Base-by-base conservation (phyloP, 176 grass and related monocot species). In the Guadua angustifolia region DNA sequence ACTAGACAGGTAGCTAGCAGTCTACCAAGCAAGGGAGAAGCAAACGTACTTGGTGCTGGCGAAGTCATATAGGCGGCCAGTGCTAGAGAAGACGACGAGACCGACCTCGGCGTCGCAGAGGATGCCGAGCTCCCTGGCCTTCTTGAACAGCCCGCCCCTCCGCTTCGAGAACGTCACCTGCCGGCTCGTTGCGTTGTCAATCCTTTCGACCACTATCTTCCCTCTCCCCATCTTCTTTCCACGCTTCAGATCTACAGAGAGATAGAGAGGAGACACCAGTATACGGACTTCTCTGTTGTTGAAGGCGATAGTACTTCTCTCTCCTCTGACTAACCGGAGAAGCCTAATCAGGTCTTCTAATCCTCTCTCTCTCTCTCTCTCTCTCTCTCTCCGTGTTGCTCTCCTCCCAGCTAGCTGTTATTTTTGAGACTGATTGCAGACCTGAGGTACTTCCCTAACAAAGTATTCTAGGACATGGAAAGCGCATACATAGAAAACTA, bases 91-190 rank as follows among this genome's bases (percentile, higher is more conserved):
- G 90, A 95, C 66, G 46, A 83, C 21, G 67, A 95, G 90, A 38
- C 93, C 90, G 21, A 95, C 90, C 75, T 95, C 88, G 9, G 90
- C 93, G 22, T 95, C 90, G 42, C 93, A 92, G 78, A 95, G 93
- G 82, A 95, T 90, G 71, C 85, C 83, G 42, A 95, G 88, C 78
- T 95, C 93, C 64, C 69, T 95, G 46, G 90, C 85, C 71, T 95
- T 95, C 82, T 95, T 95, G 62, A 92, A 75, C 73, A 94, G 72
- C 49, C 93, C 90, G 36, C 77, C 78, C 73, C 87, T 79, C 49
- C 89, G 78, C 81, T 94, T 94, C 5, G 89, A 94, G 82, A 94
- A 94, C 12, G 89, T 94, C 42, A 94, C 87, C 78, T 94, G 92
- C 46, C 92, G 53, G 82, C 73, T 94, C 6, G 92, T 92, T 29